Base-by-base conservation (phyloP, 176 grass and related monocot species). In the Aegilops bicornis region DNA sequence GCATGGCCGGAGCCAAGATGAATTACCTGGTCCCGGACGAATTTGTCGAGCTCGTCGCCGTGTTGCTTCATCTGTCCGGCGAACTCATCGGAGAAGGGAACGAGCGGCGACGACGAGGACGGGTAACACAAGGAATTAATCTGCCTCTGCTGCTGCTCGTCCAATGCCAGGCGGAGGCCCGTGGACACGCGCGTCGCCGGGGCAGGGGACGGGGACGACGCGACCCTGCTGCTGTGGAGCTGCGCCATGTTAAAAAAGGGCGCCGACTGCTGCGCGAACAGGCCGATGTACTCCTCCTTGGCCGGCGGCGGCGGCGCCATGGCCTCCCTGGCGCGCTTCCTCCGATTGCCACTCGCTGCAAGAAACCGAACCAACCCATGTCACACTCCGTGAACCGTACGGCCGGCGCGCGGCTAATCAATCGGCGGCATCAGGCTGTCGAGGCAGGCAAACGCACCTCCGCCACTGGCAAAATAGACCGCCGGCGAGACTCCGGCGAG, bases 121-220 rank as follows among this genome's bases (percentile, higher is more conserved):
- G 81, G 76, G 60, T 36, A 79, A 31, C 85, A 80, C 45, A 81
- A 37, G 31, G 83, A 83, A 81, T 83, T 89, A 10, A 64, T 85
- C 63, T 83, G 82, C 0, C 87, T 93, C 54, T 89, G 88, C 68
- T 95, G 89, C 65, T 95, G 95, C 85, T 91, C 93, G 16, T 92
- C 91, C 74, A 95, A 92, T 58, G 93, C 84, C 10, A 98, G 90
- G 32, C 96, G 87, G 69, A 95, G 91, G 61, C 93, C 96, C 9
- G 96, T 98, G 27, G 96, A 98, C 24, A 94, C 93, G 56, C 90
- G 86, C 62, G 77, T 47, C 2, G 12, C 29, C 3, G 84, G 82
- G 22, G 89, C 80, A 16, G 82, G 90, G 39, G 90, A 88, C 39
- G 81, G 80, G 5, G 87, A 88, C 52, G 85, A 67, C 47, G 82